These are phyloP conservation scores for Colletotrichum spinosum DNA, from an alignment of 2,329 filamentous ascomycete species.

Conservation along the genomic window DNA sequence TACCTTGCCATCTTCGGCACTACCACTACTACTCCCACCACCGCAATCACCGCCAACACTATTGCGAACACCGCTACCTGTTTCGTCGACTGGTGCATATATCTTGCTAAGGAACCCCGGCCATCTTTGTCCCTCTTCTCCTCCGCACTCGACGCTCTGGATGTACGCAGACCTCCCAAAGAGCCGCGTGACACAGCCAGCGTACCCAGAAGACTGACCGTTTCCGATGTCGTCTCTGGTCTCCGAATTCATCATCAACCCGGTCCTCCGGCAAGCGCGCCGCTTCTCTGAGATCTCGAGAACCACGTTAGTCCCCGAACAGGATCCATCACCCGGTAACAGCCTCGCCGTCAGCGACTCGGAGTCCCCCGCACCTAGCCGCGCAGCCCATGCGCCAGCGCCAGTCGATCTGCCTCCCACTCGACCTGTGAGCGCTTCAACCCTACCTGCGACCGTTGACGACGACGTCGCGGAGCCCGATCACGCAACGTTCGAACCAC, in stretches of 20 bases:
- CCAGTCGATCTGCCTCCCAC: constrained; percentile 42
- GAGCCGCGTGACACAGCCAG: constrained; percentile 16
- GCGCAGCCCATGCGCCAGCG: constrained; percentile 39
- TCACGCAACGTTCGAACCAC: constrained; percentile 34
- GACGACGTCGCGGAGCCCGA: constrained; percentile 2
- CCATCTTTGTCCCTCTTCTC: constrained; percentile 11
- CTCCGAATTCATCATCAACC: constrained; percentile 74
- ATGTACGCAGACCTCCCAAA: constrained; percentile 31
- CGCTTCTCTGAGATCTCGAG: constrained; percentile 68
- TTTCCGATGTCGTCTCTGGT: constrained; percentile 70
- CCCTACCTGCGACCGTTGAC: constrained; percentile 44
- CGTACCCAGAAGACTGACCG: constrained; percentile 20
- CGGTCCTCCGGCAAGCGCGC: constrained; percentile 73
- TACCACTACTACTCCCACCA: constrained; percentile 7
- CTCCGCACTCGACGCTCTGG: constrained; percentile 14
- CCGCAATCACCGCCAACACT: not conserved
- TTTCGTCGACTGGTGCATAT: constrained; percentile 25
- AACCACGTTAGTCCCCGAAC: constrained; percentile 50
- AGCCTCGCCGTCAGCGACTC: constrained; percentile 44
- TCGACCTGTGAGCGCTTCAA: constrained; percentile 49
- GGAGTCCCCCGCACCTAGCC: constrained; percentile 37
- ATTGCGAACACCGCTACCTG: constrained; percentile 8
- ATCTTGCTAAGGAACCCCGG: constrained; percentile 24
- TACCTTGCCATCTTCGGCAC: constrained; percentile 29
- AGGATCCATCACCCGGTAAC: constrained; percentile 43